Base-by-base conservation (phyloP, 148 eudicot species). In the Rhododendron simsii region DNA sequence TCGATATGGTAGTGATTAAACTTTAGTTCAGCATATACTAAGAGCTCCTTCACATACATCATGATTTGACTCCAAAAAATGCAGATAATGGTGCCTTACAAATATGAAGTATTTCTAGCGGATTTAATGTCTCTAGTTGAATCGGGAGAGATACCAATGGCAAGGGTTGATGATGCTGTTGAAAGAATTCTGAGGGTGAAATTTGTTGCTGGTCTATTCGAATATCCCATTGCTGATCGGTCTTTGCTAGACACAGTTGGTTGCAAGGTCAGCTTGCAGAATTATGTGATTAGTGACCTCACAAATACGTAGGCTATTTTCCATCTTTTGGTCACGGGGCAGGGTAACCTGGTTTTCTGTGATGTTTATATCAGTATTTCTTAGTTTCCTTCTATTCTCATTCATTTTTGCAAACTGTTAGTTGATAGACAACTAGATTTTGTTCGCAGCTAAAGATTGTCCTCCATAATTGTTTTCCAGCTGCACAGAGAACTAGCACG, bases 111-210 rank as follows among this genome's bases (percentile, higher is more conserved):
- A 86, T 93, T 91, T 90, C 81, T 97, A 82, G 92, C 92, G 83
- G 96, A 95, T 84, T 69, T 97, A 81, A 82, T 87, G 28, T 83
- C 85, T 87, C 92, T 97, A 75, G 99, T 93, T 57, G 95, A 95
- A 88, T 89, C 94, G 3, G 95, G 95, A 85, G 95, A 93, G 87
- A 91, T 95, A 88, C 88, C 96, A 0, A 91, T 93, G 94, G 90
- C 94, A 77, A 92, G 99, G 90, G 93, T 97, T 81, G 94, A 97
- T 87, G 98, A 97, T 91, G 99, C 99, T 86, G 98, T 97, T 82
- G 98, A 91, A 89, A 87, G 99, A 48, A 94, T 97, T 76, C 87
- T 97, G 81, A 92, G 98, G 88, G 99, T 97, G 81, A 97, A 97
- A 89, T 93, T 97, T 90, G 93, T 89, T 89, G 87, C 98, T 78